phyloP scores from a whole-genome alignment of 208 protist species.

The Leishmania guyanensis region DNA sequence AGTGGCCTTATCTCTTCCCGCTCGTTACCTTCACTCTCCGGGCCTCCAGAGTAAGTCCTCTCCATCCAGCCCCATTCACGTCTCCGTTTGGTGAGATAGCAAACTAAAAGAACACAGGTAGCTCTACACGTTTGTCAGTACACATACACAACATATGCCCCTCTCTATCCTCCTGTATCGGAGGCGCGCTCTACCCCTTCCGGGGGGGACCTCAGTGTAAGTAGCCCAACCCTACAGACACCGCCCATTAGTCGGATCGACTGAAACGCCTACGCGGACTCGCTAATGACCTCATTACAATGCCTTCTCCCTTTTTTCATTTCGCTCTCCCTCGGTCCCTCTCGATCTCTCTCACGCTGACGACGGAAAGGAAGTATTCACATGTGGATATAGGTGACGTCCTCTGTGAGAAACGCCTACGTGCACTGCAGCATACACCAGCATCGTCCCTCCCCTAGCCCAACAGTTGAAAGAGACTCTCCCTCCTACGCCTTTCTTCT shows the following conservation, averaged over 20 bases:
- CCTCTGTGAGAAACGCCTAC: neutral
- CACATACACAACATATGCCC: neutral
- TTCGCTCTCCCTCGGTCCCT: neutral
- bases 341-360: neutral
- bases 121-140: neutral
- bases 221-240: too few relatives aligned
- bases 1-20: neutral
- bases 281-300: neutral
- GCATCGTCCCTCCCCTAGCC: neutral
- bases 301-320: conserved; percentile 2
- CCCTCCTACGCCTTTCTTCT: neutral
- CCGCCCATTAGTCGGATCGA: neutral
- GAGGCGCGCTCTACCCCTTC: neutral
- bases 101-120: neutral
- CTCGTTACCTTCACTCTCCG: neutral
- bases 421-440: neutral
- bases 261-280: neutral
- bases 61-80: neutral
- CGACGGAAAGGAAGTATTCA: neutral
- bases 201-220: neutral
- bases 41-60: neutral
- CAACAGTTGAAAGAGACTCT: neutral
- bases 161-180: neutral
- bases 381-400: neutral
- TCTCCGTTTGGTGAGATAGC: neutral